Percentiles rank a stretch among this genome's conserved stretches.
Conservation (phyloP, 768 basidiomycete genomes). For the Mycena epipterygia region DNA sequence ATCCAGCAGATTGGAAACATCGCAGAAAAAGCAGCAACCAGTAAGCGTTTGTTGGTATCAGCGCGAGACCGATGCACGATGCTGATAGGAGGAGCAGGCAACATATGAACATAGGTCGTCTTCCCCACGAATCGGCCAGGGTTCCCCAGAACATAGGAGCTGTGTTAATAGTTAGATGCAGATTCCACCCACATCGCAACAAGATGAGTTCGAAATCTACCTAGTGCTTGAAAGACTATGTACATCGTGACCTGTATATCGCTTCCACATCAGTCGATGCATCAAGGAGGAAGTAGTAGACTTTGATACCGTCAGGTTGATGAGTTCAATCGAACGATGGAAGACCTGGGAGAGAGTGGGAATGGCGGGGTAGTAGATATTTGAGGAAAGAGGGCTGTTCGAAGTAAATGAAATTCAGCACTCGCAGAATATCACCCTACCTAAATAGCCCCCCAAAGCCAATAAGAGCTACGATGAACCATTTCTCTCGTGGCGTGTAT, state of each 20-base stretch:
- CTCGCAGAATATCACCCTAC: constrained; percentile 43
- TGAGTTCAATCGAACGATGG: constrained; percentile 74
- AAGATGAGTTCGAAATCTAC: constrained; percentile 50
- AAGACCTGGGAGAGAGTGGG: constrained; percentile 76
- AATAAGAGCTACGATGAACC: constrained; percentile 74
- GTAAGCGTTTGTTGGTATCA: constrained; percentile 69
- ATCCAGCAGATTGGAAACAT: constrained; percentile 84
- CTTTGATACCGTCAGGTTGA: constrained; percentile 78
- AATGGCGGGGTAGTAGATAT: constrained; percentile 86
- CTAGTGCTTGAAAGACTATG: constrained; percentile 75
- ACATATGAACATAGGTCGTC: constrained; percentile 72
- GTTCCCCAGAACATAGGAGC: constrained; percentile 81
- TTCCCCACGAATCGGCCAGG: constrained; percentile 74
- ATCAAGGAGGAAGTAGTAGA: constrained; percentile 41
- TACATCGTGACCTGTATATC: constrained; percentile 71
- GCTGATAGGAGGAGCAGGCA: constrained; percentile 75
- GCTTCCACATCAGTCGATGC: background rate
- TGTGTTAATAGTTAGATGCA: constrained; percentile 37
- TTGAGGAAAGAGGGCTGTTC: constrained; percentile 76
- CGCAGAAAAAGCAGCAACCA: constrained; percentile 88
- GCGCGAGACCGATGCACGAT: constrained; percentile 74
- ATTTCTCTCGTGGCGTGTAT: constrained; percentile 71
- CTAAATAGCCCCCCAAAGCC: constrained; percentile 75
- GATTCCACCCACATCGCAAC: background rate
- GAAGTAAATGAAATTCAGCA: background rate